Evolutionary conservation across 768 basidiomycete genomes (phyloP), one percentile per base, ranked within the genome.

Genomic region (Chiua virens): DNA sequence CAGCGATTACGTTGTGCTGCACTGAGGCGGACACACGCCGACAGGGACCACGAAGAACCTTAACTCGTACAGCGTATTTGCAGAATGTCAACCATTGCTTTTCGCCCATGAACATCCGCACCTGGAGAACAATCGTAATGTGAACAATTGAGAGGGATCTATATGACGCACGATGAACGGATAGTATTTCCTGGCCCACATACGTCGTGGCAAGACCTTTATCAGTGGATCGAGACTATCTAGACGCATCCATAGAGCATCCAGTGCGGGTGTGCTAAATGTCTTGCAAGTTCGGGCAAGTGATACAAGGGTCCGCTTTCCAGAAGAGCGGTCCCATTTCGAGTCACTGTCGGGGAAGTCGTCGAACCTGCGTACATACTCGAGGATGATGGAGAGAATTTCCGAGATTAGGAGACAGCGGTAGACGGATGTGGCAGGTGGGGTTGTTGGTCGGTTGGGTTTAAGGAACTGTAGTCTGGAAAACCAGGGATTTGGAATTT

Each of bases 171-270:
- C 64, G 15, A 65, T 30, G 25, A 65, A 54, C 1, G 53, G 52
- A 14, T 49, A 57, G 23, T 42, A 54, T 43, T 55, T 65, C 30
- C 52, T 65, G 15, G 52, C 44, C 64, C 64, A 65, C 59, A 65
- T 63, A 22, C 59, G 57, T 1, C 55, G 50, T 11, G 64, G 64
- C 15, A 65, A 48, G 14, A 65, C 51, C 14, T 49, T 63, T 17
- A 65, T 65, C 46, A 65, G 43, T 0, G 64, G 64, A 55, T 65
- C 64, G 17, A 65, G 64, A 28, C 38, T 57, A 21, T 65, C 64
- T 3, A 65, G 53, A 38, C 57, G 53, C 61, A 59, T 59, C 66
- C 67, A 68, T 7, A 69, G 56, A 1, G 36, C 50, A 54, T 68
- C 67, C 15, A 68, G 25, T 1, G 67, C 57, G 2, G 61, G 49